Conservation (phyloP, 192 early-diverging fungal species). For the Coemansia sp. region DNA sequence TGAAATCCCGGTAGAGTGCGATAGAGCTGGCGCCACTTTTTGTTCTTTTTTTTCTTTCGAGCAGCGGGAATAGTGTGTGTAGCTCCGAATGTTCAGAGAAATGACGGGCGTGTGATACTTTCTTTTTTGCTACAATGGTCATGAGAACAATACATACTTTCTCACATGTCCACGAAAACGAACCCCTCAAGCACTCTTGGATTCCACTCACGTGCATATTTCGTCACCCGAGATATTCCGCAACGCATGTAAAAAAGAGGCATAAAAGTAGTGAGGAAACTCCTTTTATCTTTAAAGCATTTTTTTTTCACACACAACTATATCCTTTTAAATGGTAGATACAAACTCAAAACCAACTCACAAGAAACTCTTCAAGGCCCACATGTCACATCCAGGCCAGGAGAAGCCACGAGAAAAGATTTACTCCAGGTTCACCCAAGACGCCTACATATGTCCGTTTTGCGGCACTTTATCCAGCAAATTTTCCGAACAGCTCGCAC, state of each 20-base stretch:
- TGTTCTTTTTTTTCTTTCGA: no score
- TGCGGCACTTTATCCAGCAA: conserved; percentile 17
- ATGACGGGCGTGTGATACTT: no score
- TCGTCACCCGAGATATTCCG: background rate
- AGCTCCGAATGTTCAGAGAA: no score
- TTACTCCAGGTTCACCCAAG: conserved; percentile 23
- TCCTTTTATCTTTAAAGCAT: no score
- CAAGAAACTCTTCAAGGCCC: background rate
- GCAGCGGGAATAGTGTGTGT: no score
- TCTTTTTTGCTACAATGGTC: no score
- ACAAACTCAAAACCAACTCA: background rate
- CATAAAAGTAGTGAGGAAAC: background rate
- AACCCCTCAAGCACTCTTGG: background rate
- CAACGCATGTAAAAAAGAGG: background rate
- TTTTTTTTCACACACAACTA: no score
- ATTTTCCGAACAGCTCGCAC: conserved; percentile 20
- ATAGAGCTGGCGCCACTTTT: no score
- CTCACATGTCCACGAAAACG: background rate
- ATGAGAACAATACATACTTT: background rate
- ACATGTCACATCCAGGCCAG: background rate
- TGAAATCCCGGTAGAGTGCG: no score
- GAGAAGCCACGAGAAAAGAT: conserved; percentile 14
- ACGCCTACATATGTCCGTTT: conserved; percentile 45
- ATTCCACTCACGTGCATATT: background rate
- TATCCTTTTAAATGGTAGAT: background rate